A percentile compares a stretch with the other conserved stretches of the same genome.
phyloP scores from a whole-genome alignment of 1,284 basidiomycete genomes.

The Microbotryomycetes sp. region DNA sequence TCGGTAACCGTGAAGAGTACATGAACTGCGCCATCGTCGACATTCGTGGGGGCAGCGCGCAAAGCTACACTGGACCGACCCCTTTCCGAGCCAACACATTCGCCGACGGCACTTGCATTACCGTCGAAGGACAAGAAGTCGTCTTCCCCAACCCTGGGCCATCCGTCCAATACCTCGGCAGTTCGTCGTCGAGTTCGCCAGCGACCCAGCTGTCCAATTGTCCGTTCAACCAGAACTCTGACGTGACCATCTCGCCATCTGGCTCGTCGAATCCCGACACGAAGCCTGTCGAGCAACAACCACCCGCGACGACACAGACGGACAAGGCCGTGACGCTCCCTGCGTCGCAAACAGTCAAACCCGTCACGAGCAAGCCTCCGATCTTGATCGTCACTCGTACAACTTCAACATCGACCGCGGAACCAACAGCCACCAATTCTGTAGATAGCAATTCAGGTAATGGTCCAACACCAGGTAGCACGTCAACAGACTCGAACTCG shows the following conservation, averaged over 20 bases:
- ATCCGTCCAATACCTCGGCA: slow-evolving; percentile 36
- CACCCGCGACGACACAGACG: neutral
- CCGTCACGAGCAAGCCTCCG: neutral
- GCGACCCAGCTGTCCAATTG: slow-evolving; percentile 13
- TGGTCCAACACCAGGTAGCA: neutral
- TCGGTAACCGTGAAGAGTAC: slow-evolving; percentile 30
- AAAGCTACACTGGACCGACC: slow-evolving; percentile 36
- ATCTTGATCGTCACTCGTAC: neutral
- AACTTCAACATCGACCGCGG: neutral
- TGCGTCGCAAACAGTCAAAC: neutral
- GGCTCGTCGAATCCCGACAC: neutral
- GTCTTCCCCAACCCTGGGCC: slow-evolving; percentile 40
- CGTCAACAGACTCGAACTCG: neutral
- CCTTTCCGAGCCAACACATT: slow-evolving; percentile 44
- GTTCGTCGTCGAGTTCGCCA: slow-evolving; percentile 1
- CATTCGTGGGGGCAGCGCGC: slow-evolving; percentile 35
- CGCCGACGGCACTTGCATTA: slow-evolving; percentile 38
- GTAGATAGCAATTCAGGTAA: too few species aligned
- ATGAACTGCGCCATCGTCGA: slow-evolving; percentile 44
- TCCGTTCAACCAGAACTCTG: slow-evolving; percentile 5
- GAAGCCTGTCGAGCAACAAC: too few species aligned
- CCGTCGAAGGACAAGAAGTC: slow-evolving; percentile 35
- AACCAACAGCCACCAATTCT: neutral
- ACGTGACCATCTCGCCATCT: slow-evolving; percentile 18
- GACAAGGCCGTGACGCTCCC: neutral